Evolutionary conservation across 2,329 filamentous ascomycete genomes (phyloP).

Genomic region (Nectriaceae sp.): DNA sequence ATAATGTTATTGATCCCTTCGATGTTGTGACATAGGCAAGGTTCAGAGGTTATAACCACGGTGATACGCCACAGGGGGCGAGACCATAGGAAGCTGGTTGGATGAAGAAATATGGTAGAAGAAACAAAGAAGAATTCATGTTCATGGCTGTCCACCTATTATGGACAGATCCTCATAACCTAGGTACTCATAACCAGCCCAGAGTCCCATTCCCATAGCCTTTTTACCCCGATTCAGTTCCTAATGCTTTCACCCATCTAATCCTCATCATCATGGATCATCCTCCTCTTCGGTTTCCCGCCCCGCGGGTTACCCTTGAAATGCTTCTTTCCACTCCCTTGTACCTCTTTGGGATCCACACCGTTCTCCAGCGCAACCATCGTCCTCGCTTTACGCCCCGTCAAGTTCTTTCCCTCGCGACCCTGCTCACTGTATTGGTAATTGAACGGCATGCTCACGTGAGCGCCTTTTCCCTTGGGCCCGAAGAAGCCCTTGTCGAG

Average conservation of each 20-base stretch:
- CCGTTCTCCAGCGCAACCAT: constrained; percentile 84
- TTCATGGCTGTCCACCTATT: background rate
- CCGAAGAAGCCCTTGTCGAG: constrained; percentile 92
- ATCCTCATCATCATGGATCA: constrained; percentile 21
- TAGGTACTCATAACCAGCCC: background rate
- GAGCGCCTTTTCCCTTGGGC: constrained; percentile 61
- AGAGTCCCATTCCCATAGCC: background rate
- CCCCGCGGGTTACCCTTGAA: constrained; percentile 76
- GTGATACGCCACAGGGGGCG: no score
- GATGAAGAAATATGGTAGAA: no score
- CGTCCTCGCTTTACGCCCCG: constrained; percentile 78
- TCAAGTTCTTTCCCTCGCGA: constrained; percentile 64
- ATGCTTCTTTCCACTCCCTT: constrained; percentile 82
- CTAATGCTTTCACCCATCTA: constrained; percentile 33
- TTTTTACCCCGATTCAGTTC: background rate
- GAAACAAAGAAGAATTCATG: background rate
- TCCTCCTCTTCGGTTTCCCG: constrained; percentile 51
- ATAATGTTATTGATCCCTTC: background rate
- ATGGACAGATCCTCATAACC: background rate
- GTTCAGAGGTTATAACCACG: no score
- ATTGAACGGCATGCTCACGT: constrained; percentile 80
- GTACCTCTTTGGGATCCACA: constrained; percentile 77
- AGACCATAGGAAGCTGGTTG: no score
- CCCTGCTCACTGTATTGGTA: constrained; percentile 88
- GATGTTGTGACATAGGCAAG: background rate